A percentile compares a stretch with the other conserved stretches of the same genome.
Conservation (phyloP, 1,284 basidiomycete species). For the Cutaneotrichosporon sp. region DNA sequence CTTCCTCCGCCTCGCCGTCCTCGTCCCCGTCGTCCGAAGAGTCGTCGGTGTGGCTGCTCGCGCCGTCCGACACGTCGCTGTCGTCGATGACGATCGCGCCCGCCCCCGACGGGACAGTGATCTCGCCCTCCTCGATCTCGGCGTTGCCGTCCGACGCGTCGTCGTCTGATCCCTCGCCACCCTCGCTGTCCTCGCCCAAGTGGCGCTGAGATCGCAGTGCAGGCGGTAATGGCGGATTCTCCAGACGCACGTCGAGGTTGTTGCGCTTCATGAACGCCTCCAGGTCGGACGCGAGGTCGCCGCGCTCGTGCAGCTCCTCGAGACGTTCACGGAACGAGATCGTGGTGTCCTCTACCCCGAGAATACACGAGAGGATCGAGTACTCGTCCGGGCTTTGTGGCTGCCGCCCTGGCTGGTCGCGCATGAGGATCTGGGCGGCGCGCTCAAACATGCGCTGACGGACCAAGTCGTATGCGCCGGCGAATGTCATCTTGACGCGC, state of each 20-base stretch:
- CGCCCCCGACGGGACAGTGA: background rate
- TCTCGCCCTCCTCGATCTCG: constrained; percentile 1
- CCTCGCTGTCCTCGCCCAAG: background rate
- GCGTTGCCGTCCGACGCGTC: background rate
- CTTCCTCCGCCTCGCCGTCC: background rate
- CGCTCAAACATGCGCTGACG: constrained; percentile 56
- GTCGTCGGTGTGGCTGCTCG: constrained; percentile 1
- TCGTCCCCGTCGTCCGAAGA: background rate
- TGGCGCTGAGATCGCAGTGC: background rate
- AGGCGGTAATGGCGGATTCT: background rate
- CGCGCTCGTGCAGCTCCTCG: constrained; percentile 1
- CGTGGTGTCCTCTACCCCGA: constrained; percentile 82
- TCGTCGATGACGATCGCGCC: constrained; percentile 17
- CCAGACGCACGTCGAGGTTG: background rate
- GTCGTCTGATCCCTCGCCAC: background rate
- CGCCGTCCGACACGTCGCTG: constrained; percentile 6
- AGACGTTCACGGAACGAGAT: constrained; percentile 33
- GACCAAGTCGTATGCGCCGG: constrained; percentile 83
- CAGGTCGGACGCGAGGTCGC: constrained; percentile 7
- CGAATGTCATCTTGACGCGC: constrained; percentile 77
- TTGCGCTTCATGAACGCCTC: background rate
- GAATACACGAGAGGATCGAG: constrained; percentile 76
- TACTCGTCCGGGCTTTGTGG: constrained; percentile 54
- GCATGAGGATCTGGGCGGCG: constrained; percentile 29
- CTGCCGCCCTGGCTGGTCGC: background rate